Evolutionary conservation across 257 asterid genomes (phyloP).

Genomic region (Gentiana dahurica): DNA sequence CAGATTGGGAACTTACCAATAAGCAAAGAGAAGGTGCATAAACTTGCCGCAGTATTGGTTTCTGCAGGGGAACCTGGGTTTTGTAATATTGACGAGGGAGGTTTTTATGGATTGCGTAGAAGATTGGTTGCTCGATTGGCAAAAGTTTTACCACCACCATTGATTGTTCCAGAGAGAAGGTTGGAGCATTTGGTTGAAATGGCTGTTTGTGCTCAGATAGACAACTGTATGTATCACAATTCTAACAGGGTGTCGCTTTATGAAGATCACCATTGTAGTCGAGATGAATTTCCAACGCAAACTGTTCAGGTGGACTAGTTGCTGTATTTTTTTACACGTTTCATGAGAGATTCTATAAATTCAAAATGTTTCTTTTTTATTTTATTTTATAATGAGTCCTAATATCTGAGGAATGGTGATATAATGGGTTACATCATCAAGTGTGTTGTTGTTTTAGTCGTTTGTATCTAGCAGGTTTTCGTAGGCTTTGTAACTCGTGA

Average conservation of each 20-base stretch:
- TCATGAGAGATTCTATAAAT: too few species aligned
- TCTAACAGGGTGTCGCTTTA: constrained; percentile 46
- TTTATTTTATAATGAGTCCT: not conserved
- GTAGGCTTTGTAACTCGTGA: too few species aligned
- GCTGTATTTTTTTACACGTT: constrained; percentile 1
- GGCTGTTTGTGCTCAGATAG: constrained; percentile 55
- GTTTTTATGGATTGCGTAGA: constrained; percentile 29
- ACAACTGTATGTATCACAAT: constrained; percentile 56
- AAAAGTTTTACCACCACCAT: constrained; percentile 61
- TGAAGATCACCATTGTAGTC: constrained; percentile 72
- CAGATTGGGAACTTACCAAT: constrained; percentile 34
- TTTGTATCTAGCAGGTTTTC: too few species aligned
- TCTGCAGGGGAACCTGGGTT: constrained; percentile 32
- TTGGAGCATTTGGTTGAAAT: constrained; percentile 76
- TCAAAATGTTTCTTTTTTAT: too few species aligned
- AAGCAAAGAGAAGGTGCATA: constrained; percentile 44
- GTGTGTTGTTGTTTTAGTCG: too few species aligned
- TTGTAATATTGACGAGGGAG: constrained; percentile 27
- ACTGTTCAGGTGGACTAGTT: constrained; percentile 62
- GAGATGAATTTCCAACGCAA: constrained; percentile 60
- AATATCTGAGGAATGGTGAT: not conserved
- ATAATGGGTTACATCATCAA: not conserved
- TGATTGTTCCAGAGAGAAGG: constrained; percentile 68
- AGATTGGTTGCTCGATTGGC: constrained; percentile 43
- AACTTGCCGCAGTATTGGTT: constrained; percentile 50